A percentile compares a stretch with the other conserved stretches of the same genome.
These are phyloP conservation scores for Tilletiopsis washingtonensis DNA, from an alignment of 1,284 basidiomycete species.

Conservation along the genomic window DNA sequence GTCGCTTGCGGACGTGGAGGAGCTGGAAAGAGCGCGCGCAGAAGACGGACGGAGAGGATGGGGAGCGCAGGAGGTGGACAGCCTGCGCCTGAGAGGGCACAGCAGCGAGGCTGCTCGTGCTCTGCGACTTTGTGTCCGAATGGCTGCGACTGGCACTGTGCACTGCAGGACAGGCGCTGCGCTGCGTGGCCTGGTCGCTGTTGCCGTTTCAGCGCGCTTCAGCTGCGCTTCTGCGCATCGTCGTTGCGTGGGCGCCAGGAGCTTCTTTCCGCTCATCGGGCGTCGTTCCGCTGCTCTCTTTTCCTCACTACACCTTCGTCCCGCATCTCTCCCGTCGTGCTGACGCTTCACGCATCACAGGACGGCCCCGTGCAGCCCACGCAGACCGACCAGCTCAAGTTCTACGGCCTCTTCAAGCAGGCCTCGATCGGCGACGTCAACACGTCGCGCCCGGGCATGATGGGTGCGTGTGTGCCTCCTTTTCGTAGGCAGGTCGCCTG, in stretches of 20 bases:
- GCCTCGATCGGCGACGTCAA: constrained; percentile 42
- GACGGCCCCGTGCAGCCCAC: constrained; percentile 38
- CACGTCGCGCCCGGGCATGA: constrained; percentile 43
- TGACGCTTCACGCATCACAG: no score
- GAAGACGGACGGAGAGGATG: background rate
- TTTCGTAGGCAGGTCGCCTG: background rate
- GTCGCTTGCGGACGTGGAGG: background rate
- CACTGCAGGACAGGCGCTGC: no score
- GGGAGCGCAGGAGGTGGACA: background rate
- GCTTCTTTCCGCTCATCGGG: no score
- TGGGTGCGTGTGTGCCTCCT: constrained; percentile 40
- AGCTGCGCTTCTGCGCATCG: constrained; percentile 1
- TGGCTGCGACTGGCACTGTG: no score
- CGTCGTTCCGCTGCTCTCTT: background rate
- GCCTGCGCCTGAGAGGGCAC: no score
- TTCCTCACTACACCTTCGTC: background rate
- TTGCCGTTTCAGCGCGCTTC: background rate
- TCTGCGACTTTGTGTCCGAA: no score
- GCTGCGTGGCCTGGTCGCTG: background rate
- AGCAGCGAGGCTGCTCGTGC: no score
- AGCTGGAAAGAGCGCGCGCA: no score
- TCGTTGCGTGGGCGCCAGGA: no score
- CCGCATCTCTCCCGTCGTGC: background rate
- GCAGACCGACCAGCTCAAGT: constrained; percentile 41
- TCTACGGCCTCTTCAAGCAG: constrained; percentile 47